Conservation (phyloP, 2,329 filamentous ascomycete species). For the Cytospora piceae region DNA sequence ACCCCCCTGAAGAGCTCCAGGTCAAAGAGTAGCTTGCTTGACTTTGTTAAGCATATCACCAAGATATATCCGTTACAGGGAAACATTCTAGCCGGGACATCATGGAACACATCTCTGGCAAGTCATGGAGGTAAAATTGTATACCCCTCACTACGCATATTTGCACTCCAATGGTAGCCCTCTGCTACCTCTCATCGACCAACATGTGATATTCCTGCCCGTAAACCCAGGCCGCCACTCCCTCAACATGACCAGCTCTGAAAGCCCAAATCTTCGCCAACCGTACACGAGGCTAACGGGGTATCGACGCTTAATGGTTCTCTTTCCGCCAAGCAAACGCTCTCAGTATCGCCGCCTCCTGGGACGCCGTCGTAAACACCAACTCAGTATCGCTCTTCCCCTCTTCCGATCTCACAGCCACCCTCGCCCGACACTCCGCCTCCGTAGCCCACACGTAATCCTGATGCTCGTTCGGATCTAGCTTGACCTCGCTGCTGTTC, state of each 20-base stretch:
- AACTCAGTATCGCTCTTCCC: constrained; percentile 27
- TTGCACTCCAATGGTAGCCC: background rate
- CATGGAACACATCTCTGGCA: background rate
- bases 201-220: background rate
- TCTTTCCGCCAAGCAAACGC: constrained; percentile 31
- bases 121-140: background rate
- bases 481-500: constrained; percentile 30
- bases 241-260: background rate
- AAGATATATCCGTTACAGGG: background rate
- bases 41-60: background rate
- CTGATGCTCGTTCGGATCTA: constrained; percentile 43
- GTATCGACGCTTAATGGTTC: background rate
- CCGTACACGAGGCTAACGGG: background rate
- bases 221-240: background rate
- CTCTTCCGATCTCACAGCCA: constrained; percentile 11
- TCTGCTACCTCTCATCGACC: background rate
- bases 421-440: constrained; percentile 37
- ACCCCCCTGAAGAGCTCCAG: background rate
- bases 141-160: background rate
- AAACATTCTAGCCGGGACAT: background rate
- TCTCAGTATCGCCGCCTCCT: constrained; percentile 31
- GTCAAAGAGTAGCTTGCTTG: background rate
- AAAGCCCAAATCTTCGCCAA: background rate
- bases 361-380: constrained; percentile 34
- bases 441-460: constrained; percentile 41